Evolutionary conservation across 2,329 filamentous ascomycete genomes (phyloP).

Genomic region (Sporothrix dimorphospora): DNA sequence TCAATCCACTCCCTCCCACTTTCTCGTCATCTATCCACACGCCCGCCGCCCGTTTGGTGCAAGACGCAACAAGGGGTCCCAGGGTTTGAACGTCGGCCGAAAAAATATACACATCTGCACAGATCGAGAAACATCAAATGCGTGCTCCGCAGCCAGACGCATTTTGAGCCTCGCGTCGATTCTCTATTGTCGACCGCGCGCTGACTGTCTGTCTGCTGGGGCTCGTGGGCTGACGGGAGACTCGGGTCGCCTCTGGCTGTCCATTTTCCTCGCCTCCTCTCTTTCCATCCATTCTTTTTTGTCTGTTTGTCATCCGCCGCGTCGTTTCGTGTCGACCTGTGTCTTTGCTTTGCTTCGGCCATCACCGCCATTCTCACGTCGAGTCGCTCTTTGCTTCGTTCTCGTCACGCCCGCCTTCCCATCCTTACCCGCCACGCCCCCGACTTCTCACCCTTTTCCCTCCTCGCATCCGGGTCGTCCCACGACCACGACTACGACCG

Average conservation of each 20-base stretch:
- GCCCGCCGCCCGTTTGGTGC: conserved; percentile 33
- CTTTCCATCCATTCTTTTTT: neutral
- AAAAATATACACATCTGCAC: conserved; percentile 7
- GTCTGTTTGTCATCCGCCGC: neutral
- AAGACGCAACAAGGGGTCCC: conserved; percentile 29
- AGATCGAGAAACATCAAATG: conserved; percentile 24
- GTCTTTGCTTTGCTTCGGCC: neutral
- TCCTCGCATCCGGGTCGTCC: conserved; percentile 21
- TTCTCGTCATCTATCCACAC: conserved; percentile 35
- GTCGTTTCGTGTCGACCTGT: neutral
- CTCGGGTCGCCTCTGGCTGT: neutral
- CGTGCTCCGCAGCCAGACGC: neutral
- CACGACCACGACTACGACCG: neutral
- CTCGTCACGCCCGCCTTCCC: neutral
- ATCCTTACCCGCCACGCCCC: neutral
- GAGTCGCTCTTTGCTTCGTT: neutral
- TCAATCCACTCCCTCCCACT: conserved; percentile 34
- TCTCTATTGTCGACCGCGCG: conserved; percentile 9
- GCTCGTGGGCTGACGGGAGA: conserved; percentile 21
- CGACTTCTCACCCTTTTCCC: conserved; percentile 18
- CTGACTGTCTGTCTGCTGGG: neutral
- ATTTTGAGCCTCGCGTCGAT: conserved; percentile 2
- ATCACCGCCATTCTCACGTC: neutral
- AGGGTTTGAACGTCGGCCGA: conserved; percentile 22
- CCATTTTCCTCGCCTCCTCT: neutral